Conservation (phyloP, 768 basidiomycete species). For the Amanita pseudoporphyria region DNA sequence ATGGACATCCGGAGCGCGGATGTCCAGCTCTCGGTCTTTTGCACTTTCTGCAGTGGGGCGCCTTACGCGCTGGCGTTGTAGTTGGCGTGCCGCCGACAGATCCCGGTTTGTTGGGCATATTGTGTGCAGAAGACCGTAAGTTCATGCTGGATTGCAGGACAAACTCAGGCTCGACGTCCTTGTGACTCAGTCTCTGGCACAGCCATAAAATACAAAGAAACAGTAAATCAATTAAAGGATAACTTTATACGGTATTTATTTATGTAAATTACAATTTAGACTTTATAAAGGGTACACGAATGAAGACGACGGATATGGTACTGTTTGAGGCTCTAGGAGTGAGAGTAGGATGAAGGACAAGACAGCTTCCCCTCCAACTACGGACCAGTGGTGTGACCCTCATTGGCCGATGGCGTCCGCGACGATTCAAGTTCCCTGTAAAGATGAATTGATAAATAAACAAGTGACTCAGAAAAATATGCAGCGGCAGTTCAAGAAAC, state of each 20-base stretch:
- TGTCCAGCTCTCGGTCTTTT: slow-evolving; percentile 45
- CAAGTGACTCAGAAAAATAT: slow-evolving; percentile 23
- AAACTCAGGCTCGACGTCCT: neutral
- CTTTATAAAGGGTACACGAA: slow-evolving; percentile 5
- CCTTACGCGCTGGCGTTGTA: slow-evolving; percentile 35
- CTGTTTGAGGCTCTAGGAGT: neutral
- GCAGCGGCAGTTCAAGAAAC: slow-evolving; percentile 7
- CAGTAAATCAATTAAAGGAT: neutral
- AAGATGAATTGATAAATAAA: slow-evolving; percentile 36
- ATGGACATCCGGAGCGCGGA: slow-evolving; percentile 55
- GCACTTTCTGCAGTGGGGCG: slow-evolving; percentile 47
- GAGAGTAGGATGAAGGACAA: neutral
- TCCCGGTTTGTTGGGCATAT: slow-evolving; percentile 13
- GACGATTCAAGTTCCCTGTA: slow-evolving; percentile 22
- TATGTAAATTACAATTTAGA: slow-evolving; percentile 6
- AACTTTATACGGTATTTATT: slow-evolving; percentile 6
- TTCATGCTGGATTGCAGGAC: slow-evolving; percentile 6
- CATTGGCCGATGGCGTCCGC: neutral
- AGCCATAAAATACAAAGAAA: neutral
- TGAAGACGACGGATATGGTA: neutral
- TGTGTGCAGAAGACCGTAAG: slow-evolving; percentile 14
- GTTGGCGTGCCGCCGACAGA: slow-evolving; percentile 10
- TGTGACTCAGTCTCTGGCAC: neutral
- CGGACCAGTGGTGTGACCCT: slow-evolving; percentile 1
- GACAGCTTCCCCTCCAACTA: neutral